phyloP scores from a whole-genome alignment of 2,329 filamentous ascomycete species.

The Mariannaea elegans region DNA sequence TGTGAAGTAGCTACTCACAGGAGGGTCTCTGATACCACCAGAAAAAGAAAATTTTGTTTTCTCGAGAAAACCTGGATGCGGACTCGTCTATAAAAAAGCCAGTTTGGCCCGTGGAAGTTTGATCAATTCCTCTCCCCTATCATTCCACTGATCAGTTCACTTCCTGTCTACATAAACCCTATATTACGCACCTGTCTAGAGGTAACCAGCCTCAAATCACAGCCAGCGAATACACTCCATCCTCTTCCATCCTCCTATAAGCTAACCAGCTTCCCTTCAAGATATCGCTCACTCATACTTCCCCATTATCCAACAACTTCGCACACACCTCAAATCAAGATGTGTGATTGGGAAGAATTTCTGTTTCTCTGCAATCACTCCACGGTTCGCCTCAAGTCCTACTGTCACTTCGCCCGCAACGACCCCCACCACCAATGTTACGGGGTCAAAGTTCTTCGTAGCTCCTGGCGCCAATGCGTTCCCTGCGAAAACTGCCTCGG shows the following conservation, averaged over 20 bases:
- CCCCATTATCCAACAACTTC: neutral
- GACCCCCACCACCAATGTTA: slow-evolving; percentile 75
- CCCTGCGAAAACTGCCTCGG: slow-evolving; percentile 59
- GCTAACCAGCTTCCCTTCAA: neutral
- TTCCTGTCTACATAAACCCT: neutral
- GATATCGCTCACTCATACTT: neutral
- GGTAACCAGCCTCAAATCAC: neutral
- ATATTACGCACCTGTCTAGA: neutral
- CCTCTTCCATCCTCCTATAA: neutral
- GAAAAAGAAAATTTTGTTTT: neutral
- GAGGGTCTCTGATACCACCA: neutral
- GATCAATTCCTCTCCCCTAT: neutral
- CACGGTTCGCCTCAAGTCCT: slow-evolving; percentile 66
- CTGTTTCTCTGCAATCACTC: slow-evolving; percentile 72
- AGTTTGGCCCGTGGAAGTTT: neutral
- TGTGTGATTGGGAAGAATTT: slow-evolving; percentile 79
- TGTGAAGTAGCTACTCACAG: neutral
- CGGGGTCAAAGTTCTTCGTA: slow-evolving; percentile 70
- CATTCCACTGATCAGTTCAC: neutral
- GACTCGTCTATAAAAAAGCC: neutral
- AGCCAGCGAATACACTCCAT: neutral
- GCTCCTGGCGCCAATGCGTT: slow-evolving; percentile 65
- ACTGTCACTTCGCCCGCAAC: slow-evolving; percentile 81
- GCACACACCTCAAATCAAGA: slow-evolving; percentile 45
- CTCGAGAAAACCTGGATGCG: neutral